Conservation (phyloP, 1,139 yeast genomes). For the Sugiyamaella paludigena region DNA sequence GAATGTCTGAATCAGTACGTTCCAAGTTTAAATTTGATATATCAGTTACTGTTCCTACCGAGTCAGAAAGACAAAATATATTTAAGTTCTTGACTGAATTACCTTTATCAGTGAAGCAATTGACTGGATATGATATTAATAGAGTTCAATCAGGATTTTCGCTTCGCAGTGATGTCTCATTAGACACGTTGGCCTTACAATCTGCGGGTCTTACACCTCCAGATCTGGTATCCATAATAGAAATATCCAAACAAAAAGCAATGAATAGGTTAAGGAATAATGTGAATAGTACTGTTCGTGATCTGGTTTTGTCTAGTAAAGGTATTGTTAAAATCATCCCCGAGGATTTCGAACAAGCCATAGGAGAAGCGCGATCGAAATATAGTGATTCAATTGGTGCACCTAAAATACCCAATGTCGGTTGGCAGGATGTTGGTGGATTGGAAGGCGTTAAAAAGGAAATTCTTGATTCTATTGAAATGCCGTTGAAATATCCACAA, state of each 20-base stretch:
- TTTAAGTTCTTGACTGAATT: conserved; percentile 49
- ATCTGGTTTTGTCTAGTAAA: conserved; percentile 31
- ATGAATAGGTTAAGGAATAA: conserved; percentile 45
- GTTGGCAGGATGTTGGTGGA: conserved; percentile 96
- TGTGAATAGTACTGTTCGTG: conserved; percentile 24
- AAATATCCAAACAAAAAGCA: conserved; percentile 60
- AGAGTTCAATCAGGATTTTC: conserved; percentile 18
- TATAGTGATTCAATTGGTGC: conserved; percentile 96
- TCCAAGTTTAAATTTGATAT: conserved; percentile 75
- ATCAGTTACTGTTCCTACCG: conserved; percentile 73
- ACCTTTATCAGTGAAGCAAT: conserved; percentile 18
- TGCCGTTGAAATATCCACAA: conserved; percentile 93
- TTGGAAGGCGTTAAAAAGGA: conserved; percentile 86
- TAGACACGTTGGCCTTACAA: conserved; percentile 66
- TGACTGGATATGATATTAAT: conserved; percentile 6
- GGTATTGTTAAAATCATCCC: conserved; percentile 58
- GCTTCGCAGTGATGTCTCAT: conserved; percentile 53
- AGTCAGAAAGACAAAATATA: conserved; percentile 64
- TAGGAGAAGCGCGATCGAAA: conserved; percentile 78
- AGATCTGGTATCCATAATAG: conserved; percentile 71
- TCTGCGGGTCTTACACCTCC: conserved; percentile 92
- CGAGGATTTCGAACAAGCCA: conserved; percentile 67
- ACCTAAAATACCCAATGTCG: conserved; percentile 90
- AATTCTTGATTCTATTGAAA: conserved; percentile 89
- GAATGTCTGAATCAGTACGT: conserved; percentile 63